These are phyloP conservation scores for Naumovozyma dairenensis DNA, from an alignment of 805 yeast species.

Conservation along the genomic window DNA sequence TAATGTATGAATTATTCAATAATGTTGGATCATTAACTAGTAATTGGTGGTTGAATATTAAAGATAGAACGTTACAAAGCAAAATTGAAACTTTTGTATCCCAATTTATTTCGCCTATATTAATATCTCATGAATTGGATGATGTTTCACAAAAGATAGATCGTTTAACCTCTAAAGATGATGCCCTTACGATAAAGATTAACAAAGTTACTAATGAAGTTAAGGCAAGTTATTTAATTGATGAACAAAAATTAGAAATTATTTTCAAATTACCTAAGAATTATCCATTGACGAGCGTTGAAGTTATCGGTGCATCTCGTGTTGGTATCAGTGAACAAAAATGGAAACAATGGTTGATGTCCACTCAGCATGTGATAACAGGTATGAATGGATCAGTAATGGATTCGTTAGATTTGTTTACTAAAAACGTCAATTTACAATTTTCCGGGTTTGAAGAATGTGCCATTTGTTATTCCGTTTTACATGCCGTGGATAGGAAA, in stretches of 20 bases:
- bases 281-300: conserved; percentile 70
- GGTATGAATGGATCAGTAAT: conserved; percentile 58
- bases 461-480: conserved; percentile 88
- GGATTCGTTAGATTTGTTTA: conserved; percentile 33
- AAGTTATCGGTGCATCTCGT: conserved; percentile 66
- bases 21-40: conserved; percentile 26
- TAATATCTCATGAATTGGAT: conserved; percentile 49
- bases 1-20: conserved; percentile 20
- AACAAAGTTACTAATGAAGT: conserved; percentile 57
- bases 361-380: conserved; percentile 75
- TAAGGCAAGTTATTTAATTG: conserved; percentile 63
- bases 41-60: conserved; percentile 60
- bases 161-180: conserved; percentile 28
- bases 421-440: conserved; percentile 66
- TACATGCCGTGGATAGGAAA: conserved; percentile 78
- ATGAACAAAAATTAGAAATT: conserved; percentile 80
- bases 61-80: conserved; percentile 54
- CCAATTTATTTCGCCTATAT: conserved; percentile 50
- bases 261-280: conserved; percentile 60
- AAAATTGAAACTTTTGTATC: conserved; percentile 55
- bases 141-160: conserved; percentile 38
- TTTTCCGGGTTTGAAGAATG: conserved; percentile 95
- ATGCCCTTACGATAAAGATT: conserved; percentile 45
- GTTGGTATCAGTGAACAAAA: conserved; percentile 85
- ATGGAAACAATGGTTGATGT: conserved; percentile 92